These are phyloP conservation scores for Pleurotus djamor DNA, from an alignment of 768 basidiomycete genomes.

Conservation along the genomic window DNA sequence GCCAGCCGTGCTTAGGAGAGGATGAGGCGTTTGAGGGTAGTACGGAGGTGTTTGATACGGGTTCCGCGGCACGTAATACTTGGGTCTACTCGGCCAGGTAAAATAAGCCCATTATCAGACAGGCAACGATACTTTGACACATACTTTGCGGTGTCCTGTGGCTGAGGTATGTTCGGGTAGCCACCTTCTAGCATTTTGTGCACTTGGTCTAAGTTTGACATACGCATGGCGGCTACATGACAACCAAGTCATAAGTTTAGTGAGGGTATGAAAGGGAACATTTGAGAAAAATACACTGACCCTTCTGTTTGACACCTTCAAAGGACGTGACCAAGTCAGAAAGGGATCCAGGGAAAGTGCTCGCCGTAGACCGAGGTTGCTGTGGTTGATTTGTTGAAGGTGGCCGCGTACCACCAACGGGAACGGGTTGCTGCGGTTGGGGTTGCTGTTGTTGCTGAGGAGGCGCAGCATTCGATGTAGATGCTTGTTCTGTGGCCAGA, in stretches of 20 bases:
- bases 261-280: not conserved
- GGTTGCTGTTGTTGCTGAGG: conserved; percentile 11
- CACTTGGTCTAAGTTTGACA: conserved; percentile 86
- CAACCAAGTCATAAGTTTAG: not conserved
- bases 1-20: conserved; percentile 75
- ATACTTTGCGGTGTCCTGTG: conserved; percentile 94
- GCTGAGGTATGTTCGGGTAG: conserved; percentile 84
- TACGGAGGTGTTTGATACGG: conserved; percentile 90
- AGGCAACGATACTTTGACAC: conserved; percentile 1
- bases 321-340: conserved; percentile 94
- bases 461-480: conserved; percentile 11
- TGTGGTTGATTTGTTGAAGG: conserved; percentile 43
- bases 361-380: conserved; percentile 34
- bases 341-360: conserved; percentile 74
- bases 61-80: conserved; percentile 94
- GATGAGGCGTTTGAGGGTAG: conserved; percentile 89
- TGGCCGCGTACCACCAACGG: conserved; percentile 46
- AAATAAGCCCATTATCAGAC: conserved; percentile 8
- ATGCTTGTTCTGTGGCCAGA: conserved; percentile 16
- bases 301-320: conserved; percentile 96
- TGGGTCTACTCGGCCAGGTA: conserved; percentile 59
- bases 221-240: conserved; percentile 65
- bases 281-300: conserved; percentile 32
- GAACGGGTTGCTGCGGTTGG: conserved; percentile 29
- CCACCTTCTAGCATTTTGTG: conserved; percentile 95